Evolutionary conservation across 441 rosid genomes (phyloP), one percentile per base, ranked within the genome.

Genomic region (Bocquillonia castaneifolia): DNA sequence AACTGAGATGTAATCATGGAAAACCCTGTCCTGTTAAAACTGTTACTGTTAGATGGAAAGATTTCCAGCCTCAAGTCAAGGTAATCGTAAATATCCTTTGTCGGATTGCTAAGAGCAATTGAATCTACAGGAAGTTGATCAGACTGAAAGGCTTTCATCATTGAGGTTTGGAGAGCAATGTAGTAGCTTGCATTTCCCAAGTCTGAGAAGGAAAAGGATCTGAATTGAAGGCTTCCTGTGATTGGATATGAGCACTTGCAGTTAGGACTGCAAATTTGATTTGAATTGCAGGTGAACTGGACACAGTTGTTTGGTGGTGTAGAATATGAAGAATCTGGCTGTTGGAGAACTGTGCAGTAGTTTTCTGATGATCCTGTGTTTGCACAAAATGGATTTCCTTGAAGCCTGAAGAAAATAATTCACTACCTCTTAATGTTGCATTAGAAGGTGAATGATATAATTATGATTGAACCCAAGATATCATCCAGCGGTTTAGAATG

Each of bases 301-400:
- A 25, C 17, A 68, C 95, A 88, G 44, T 75, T 85, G 51, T 48
- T 17, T 48, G 71, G 68, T 17, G 70, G 72, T 18, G 90, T 82
- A n/a, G 81, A 50, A 67, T 72, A 80, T 1, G 84, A 34, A 36
- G 74, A 50, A 64, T 50, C 32, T 48, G 31, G 59, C 26, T 29
- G 58, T 32, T n/a, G 59, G 12, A n/a, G 20, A 64, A 10, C 9
- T 36, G 40, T 36, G 76, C 96, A 88, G 61, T 74, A 85, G 54
- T 7, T 6, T 5, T 47, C 37, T 13, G 53, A 3, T 22, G 56
- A 45, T 61, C 58, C 78, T 1, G 66, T 6, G 67, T 77, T 82
- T 8, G 10, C 55, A 58, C 93, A 88, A 77, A 82, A 60, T 25
- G 84, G 93, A 69, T 86, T 86, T 10, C 63, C 74, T 5, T 61